Evolutionary conservation across 768 basidiomycete genomes (phyloP), one percentile per base, ranked within the genome.

Genomic region (Baorangia bicolor): DNA sequence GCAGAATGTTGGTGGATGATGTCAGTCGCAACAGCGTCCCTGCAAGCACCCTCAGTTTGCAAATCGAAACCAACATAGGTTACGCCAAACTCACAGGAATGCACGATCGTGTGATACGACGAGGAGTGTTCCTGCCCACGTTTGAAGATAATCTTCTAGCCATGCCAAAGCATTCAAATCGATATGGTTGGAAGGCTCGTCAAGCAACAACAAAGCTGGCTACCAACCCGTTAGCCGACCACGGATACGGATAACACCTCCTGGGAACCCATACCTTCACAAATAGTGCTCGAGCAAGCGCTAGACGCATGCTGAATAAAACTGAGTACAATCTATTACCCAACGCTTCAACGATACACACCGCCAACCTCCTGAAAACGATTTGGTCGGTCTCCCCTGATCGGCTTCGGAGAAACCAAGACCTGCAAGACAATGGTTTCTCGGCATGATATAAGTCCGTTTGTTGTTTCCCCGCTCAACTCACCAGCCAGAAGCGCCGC

Each of bases 31-130:
- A 98, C 92, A 16, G 92, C 90, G 71, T 98, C 96, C 51, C 89
- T 91, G 33, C 11, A 48, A 59, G 23, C 25, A 30, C 31, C 46
- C 44, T 54, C 11, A 40, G 46, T 59, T 46, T 13, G 16, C 6
- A 30, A 37, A 38, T 37, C 5, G 20, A 38, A 16, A 20, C 25
- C 5, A 28, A 21, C 11, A 42, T 27, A 12, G 7, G 14, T 45
- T 25, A 20, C 27, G 14, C 21, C 9, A 34, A 39, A 68, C 84
- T 63, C 64, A 90, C 86, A 98, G 75, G 83, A 98, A 98, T 34
- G 94, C 92, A 66, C 97, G 88, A 72, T 99, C 97, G 80, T 99
- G 97, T 50, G 96, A 94, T 87, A 98, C 94, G 14, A 97, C 94
- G 37, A 98, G 85, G 16, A 98, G 75, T 0, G 94, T 97, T 49